Conservation (phyloP, 225 moss, liverwort and hornwort species). For the Sphagnum tenellum region DNA sequence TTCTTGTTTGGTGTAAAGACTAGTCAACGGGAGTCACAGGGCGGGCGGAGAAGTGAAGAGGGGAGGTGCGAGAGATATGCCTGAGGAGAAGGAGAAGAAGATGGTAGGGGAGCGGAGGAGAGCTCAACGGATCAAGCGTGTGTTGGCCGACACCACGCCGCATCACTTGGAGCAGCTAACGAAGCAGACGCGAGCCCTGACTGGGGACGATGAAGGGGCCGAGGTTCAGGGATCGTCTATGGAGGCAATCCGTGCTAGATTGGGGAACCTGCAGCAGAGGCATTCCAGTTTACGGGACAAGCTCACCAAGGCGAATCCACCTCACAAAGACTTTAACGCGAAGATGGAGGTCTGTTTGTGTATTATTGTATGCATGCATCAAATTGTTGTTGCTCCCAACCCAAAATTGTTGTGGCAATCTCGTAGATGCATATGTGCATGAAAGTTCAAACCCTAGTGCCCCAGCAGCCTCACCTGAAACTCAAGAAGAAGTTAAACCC, state of each 20-base stretch:
- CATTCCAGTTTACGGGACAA: slow-evolving; percentile 47
- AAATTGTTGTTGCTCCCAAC: no score
- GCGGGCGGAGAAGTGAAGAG: neutral
- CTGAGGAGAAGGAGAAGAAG: slow-evolving; percentile 64
- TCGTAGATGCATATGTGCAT: neutral
- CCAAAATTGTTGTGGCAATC: no score
- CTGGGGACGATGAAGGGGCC: slow-evolving; percentile 53
- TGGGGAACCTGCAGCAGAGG: slow-evolving; percentile 47
- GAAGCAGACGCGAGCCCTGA: slow-evolving; percentile 69
- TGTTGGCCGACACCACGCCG: slow-evolving; percentile 69
- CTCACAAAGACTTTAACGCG: slow-evolving; percentile 22
- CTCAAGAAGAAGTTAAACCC: no score
- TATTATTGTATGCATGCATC: no score
- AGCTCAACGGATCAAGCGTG: slow-evolving; percentile 69
- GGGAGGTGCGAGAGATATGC: slow-evolving; percentile 22
- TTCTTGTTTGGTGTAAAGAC: no score
- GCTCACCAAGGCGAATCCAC: slow-evolving; percentile 35
- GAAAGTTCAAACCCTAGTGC: neutral
- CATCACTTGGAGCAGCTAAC: slow-evolving; percentile 85
- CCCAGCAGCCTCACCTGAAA: no score
- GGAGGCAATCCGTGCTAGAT: slow-evolving; percentile 42
- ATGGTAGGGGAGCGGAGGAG: slow-evolving; percentile 68
- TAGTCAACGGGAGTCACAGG: no score
- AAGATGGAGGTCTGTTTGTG: slow-evolving; percentile 24
- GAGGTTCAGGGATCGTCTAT: slow-evolving; percentile 30